Evolutionary conservation across 306 rosid genomes (phyloP).

Genomic region (Quillaja saponaria): DNA sequence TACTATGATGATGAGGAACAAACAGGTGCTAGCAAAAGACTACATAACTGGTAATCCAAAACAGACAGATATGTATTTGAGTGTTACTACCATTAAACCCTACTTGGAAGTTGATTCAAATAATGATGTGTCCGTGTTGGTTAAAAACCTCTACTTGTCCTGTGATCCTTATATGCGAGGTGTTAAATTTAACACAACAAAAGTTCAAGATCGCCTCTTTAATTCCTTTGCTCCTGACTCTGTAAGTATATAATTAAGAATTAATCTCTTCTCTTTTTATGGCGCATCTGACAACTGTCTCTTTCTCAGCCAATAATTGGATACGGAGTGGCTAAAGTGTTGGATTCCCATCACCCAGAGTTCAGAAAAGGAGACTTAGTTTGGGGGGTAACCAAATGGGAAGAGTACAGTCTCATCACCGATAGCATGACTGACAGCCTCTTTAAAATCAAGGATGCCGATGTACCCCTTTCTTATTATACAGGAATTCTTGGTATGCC

Average conservation of each 20-base stretch:
- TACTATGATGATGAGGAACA: too few species aligned
- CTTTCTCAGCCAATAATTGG: constrained; percentile 38
- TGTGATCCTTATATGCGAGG: constrained; percentile 69
- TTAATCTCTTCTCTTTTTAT: too few species aligned
- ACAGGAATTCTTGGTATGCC: constrained; percentile 54
- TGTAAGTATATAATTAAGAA: constrained; percentile 24
- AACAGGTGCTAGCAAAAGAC: constrained; percentile 38
- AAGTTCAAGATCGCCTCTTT: not conserved
- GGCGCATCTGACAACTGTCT: too few species aligned
- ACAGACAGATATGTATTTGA: constrained; percentile 42
- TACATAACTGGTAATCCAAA: constrained; percentile 42
- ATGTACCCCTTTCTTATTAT: constrained; percentile 54
- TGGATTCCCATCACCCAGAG: constrained; percentile 47
- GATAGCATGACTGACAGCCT: constrained; percentile 25
- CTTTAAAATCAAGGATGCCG: constrained; percentile 41
- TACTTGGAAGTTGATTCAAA: constrained; percentile 38
- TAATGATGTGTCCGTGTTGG: constrained; percentile 50
- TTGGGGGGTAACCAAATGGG: constrained; percentile 53
- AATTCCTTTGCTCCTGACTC: constrained; percentile 42
- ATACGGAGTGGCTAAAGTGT: constrained; percentile 49
- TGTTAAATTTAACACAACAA: too few species aligned
- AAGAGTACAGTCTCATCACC: constrained; percentile 50
- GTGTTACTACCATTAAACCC: constrained; percentile 26
- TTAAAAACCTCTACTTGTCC: constrained; percentile 62
- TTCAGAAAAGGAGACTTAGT: constrained; percentile 51